A percentile compares a stretch with the other conserved stretches of the same genome.
Conservation (phyloP, 2,329 filamentous ascomycete species). For the Trichophaea hybrida region DNA sequence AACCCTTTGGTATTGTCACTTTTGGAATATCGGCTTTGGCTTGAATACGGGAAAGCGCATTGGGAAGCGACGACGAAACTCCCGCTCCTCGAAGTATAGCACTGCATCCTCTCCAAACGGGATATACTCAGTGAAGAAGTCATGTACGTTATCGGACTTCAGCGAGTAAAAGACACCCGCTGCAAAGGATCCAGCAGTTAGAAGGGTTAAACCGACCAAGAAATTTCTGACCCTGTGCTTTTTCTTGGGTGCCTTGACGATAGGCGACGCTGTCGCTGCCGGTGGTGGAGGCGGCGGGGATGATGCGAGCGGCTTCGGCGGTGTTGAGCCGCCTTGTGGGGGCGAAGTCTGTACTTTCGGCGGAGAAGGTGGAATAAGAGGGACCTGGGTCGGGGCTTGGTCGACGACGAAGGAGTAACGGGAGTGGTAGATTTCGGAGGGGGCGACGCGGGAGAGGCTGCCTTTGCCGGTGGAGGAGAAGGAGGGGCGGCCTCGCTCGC, state of each 20-base stretch:
- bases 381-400: slow-evolving; percentile 22
- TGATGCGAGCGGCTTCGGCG: slow-evolving; percentile 30
- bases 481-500: slow-evolving; percentile 30
- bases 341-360: slow-evolving; percentile 32
- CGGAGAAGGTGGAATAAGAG: slow-evolving; percentile 23
- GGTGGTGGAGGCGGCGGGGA: slow-evolving; percentile 33
- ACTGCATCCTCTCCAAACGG: slow-evolving; percentile 91
- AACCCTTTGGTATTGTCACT: slow-evolving; percentile 23
- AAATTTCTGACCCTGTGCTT: slow-evolving; percentile 64
- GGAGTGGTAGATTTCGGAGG: slow-evolving; percentile 29
- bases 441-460: slow-evolving; percentile 14
- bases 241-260: slow-evolving; percentile 37
- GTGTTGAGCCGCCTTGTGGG: slow-evolving; percentile 35
- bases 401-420: slow-evolving; percentile 27
- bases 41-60: slow-evolving; percentile 34
- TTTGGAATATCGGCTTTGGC: slow-evolving; percentile 29
- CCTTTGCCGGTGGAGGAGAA: slow-evolving; percentile 28
- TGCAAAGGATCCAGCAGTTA: slow-evolving; percentile 65
- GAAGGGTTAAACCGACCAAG: slow-evolving; percentile 59
- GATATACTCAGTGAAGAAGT: slow-evolving; percentile 95
- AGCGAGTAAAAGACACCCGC: slow-evolving; percentile 87
- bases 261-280: slow-evolving; percentile 25
- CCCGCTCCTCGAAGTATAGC: slow-evolving; percentile 85
- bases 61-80: slow-evolving; percentile 75
- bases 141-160: slow-evolving; percentile 93